A percentile compares a stretch with the other conserved stretches of the same genome.
phyloP scores from a whole-genome alignment of 2,329 filamentous ascomycete genomes.

The Sporothrix humicola region DNA sequence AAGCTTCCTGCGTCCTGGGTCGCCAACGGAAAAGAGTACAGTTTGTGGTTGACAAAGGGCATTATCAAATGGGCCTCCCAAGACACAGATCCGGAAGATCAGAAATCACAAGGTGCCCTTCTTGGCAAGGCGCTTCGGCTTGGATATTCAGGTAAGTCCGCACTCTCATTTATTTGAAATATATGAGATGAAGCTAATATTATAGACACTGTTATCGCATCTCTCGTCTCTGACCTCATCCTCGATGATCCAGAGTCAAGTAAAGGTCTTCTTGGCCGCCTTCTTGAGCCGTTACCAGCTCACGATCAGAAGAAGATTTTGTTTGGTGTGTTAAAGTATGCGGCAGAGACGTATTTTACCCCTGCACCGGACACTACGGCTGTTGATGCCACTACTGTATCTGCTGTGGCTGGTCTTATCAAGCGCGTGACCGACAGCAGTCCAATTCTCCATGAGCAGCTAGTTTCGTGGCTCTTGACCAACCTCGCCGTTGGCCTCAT shows the following conservation, averaged over 20 bases:
- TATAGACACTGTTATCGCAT: constrained; percentile 51
- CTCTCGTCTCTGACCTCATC: constrained; percentile 47
- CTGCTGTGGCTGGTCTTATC: constrained; percentile 65
- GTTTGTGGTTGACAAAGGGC: constrained; percentile 72
- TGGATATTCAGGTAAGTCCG: constrained; percentile 69
- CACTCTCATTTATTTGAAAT: neutral
- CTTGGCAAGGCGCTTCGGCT: constrained; percentile 68
- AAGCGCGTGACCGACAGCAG: constrained; percentile 55
- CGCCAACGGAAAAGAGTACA: constrained; percentile 67
- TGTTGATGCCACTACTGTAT: constrained; percentile 49
- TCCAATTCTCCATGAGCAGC: constrained; percentile 55
- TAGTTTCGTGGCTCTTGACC: constrained; percentile 69
- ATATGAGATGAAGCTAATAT: constrained; percentile 35
- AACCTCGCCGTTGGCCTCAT: constrained; percentile 68
- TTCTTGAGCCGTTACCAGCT: constrained; percentile 48
- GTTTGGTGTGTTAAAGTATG: constrained; percentile 49
- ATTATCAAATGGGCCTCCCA: constrained; percentile 55
- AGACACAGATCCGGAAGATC: constrained; percentile 46
- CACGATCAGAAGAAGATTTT: constrained; percentile 54
- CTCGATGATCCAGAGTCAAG: constrained; percentile 3
- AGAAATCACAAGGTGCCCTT: constrained; percentile 54
- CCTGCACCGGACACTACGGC: constrained; percentile 23
- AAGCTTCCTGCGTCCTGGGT: constrained; percentile 58
- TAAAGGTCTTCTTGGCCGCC: constrained; percentile 41
- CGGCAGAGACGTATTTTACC: constrained; percentile 54